phyloP scores from a whole-genome alignment of 2,329 filamentous ascomycete species.

The Ceratocystis ficicola region DNA sequence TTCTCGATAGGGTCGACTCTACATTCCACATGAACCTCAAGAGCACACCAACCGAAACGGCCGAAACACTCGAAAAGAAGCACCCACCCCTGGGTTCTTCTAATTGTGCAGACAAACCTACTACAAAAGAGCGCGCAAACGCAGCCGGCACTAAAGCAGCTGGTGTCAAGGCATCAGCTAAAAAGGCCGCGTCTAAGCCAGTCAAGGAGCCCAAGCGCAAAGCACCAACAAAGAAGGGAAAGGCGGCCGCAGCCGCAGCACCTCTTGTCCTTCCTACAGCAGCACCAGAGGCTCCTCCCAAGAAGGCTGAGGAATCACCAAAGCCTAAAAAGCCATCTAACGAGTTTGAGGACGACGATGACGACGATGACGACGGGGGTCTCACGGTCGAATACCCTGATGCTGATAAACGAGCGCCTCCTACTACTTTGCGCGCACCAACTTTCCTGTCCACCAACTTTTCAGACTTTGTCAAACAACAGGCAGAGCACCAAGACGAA shows the following conservation, averaged over 20 bases:
- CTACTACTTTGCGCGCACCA: conserved; percentile 31
- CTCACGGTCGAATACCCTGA: conserved; percentile 50
- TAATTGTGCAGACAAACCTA: conserved; percentile 24
- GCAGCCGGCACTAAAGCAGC: conserved; percentile 16
- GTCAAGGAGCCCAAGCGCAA: conserved; percentile 28
- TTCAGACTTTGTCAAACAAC: conserved; percentile 41
- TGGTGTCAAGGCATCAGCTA: conserved; percentile 22
- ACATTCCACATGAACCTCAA: conserved; percentile 79
- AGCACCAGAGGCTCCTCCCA: conserved; percentile 22
- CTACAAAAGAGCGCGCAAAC: conserved; percentile 15
- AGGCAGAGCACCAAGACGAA: conserved; percentile 28
- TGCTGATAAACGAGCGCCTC: conserved; percentile 31
- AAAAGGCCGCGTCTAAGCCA: conserved; percentile 27
- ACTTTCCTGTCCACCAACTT: conserved; percentile 35
- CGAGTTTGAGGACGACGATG: conserved; percentile 41
- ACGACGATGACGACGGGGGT: conserved; percentile 45
- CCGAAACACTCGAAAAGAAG: conserved; percentile 51
- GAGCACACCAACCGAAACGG: conserved; percentile 52
- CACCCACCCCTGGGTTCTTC: conserved; percentile 50
- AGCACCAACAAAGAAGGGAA: conserved; percentile 30
- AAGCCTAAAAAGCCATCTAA: conserved; percentile 29
- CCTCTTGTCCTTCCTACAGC: conserved; percentile 31
- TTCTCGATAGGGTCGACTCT: conserved; percentile 70
- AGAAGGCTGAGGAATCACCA: conserved; percentile 24
- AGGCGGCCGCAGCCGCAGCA: conserved; percentile 29